These are phyloP conservation scores for Nicotiana paniculata DNA, from an alignment of 257 asterid species.

Conservation along the genomic window DNA sequence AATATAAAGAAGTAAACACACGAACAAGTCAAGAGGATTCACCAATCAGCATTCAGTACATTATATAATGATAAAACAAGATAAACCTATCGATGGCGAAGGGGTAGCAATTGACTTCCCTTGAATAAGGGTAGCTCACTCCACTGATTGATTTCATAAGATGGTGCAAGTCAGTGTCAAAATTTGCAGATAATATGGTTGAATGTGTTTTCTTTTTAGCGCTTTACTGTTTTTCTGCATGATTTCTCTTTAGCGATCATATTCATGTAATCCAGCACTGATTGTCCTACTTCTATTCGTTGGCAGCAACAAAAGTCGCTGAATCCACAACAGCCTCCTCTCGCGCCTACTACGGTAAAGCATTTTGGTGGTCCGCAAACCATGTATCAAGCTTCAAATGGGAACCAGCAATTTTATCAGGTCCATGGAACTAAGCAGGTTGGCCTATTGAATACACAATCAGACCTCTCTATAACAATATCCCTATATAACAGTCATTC, in stretches of 20 bases:
- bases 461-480: too few species aligned
- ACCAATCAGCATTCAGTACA: too few species aligned
- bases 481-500: too few species aligned
- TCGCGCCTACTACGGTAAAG: constrained; percentile 8
- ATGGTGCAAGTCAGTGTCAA: not conserved
- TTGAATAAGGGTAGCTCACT: too few species aligned
- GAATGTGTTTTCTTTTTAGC: not conserved
- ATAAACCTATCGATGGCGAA: too few species aligned
- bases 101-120: too few species aligned
- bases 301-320: not conserved
- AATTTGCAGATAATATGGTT: not conserved
- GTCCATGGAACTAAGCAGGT: constrained; percentile 23
- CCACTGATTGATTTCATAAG: not conserved
- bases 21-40: too few species aligned
- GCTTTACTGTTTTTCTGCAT: not conserved
- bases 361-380: constrained; percentile 10
- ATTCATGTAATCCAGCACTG: not conserved
- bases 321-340: not conserved
- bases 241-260: not conserved
- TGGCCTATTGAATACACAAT: not conserved
- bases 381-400: not conserved
- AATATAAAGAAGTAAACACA: too few species aligned
- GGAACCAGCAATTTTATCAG: not conserved
- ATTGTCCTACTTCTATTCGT: not conserved
- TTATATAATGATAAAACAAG: too few species aligned